Base-by-base conservation (phyloP, 75 land plant genomes). In the Sequoia sempervirens region DNA sequence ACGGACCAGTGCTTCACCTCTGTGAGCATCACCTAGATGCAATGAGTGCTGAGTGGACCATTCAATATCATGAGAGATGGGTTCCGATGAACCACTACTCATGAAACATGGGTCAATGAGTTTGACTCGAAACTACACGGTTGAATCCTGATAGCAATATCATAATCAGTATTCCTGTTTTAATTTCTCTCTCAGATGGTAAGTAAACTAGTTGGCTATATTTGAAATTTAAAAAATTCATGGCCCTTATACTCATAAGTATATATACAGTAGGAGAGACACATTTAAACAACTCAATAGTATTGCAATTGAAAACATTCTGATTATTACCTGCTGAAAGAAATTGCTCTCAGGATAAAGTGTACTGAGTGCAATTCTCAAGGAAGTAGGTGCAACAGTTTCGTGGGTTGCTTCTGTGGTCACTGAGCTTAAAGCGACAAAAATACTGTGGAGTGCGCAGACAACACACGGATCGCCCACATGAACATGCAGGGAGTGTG, bases 381-480 rank as follows among this genome's bases (percentile, higher is more conserved):
- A 82, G 68, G 90, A 87, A 30, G 94, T 89, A 79, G 98, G 98
- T 38, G 93, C 92, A 86, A 94, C 88, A 81, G 91, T 86, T 81
- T 92, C 96, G 64, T 84, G 83, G 82, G 80, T 66, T 40, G 80
- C 17, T 64, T 86, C 90, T 28, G 83, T 47, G 50, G 89, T 82
- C 45, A 93, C 85, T 50, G 85, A 78, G 79, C 86, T 91, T 84
- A 96, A 73, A 58, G 93, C 95, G 69, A 87, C 84, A 78, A 96
- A 96, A 36, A 96, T 92, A 54, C 91, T 91, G 84, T 90, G 84
- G 32, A 96, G 84, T 58, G 98, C 95, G 89, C 98, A 96, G 17
- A 96, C 92, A 76, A 96, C 95, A 90, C 98, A 96, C 32, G 98
- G 96, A 86, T 88, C 90, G 17, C 96, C 96, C 34, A 94, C 89